Base-by-base conservation (phyloP, 805 yeast genomes). In the Candida coleopterorum region DNA sequence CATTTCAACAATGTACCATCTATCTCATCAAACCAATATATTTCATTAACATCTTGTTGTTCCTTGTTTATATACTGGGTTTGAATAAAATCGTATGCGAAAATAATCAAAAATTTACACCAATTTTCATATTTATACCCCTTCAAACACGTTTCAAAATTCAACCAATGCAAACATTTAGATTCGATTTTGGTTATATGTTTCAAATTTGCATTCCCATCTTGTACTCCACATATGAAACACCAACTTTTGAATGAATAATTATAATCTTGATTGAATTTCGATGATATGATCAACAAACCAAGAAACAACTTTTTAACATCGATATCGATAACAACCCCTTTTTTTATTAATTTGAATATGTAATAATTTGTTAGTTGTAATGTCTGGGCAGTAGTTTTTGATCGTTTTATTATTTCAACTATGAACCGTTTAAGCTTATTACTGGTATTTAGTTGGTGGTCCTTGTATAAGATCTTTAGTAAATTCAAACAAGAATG, bases 241-340 rank as follows among this genome's bases (percentile, higher is more conserved):
- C 81, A 65, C 95, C 95, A 86, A 5, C 84, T 74, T 43, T 68
- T 70, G 46, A 82, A 69, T 21, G 83, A 68, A 56, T 75, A 84
- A 52, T 80, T 81, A 34, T 76, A 74, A 58, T 86, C 95, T 52
- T 79, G 86, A 41, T 72, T 66, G 55, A 78, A 84, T 53, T 86
- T 86, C 35, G 81, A 74, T 4, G 93, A 79, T 25, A 86, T 62
- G 36, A 85, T 82, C 36, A 86, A 55, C 49, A 85, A 73, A 2
- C 80, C 73, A 42, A 86, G 66, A 44, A 86, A 79, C 28, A 78
- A 70, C 43, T 83, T 75, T 47, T 84, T 78, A 6, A 87, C 81
- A 34, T 48, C 49, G 14, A 38, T 18, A 14, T 25, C 32, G n/a
- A 50, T 46, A 12, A 42, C 40, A 4, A 40, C 21, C 25, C 43